Base-by-base conservation (phyloP, 2,329 filamentous ascomycete genomes). In the Orbilia blumenaviensis region DNA sequence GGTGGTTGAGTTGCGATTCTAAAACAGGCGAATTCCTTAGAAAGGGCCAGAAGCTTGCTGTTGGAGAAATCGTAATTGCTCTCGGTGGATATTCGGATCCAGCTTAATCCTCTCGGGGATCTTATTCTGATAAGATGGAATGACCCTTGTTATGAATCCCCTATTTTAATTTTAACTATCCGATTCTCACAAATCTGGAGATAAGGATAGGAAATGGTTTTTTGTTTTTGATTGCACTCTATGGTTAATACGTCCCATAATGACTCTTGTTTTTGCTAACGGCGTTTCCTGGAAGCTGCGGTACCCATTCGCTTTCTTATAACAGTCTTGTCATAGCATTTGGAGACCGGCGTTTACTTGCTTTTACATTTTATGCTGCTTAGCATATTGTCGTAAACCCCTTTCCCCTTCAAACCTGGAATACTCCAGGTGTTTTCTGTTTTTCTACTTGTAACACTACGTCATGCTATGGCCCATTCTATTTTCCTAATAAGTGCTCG, bases 1-100 rank as follows among this genome's bases (percentile, higher is more conserved):
- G 79, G 25, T 79, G 76, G 72, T 78, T 80, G 32, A 78, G 77
- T 10, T 78, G 79, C 46, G 78, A 72, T 36, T 64, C 72, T 29
- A 79, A 78, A 34, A 79, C 78, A 29, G 76, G 77, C 14, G 77
- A 78, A 21, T 78, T 77, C 36, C 77, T 77, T 16, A 77, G 77
- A n/a, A 75, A 77, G 36, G 77, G 73, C 8, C 66, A 77, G 25
- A 72, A 72, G 32, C 52, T 76, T 21, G 64, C 72, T 2, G 63
- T 76, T 56, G 72, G 72, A 60, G 72, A 76, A 52, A 69, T 76
- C 32, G 72, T 69, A 16, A 76, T 76, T 36, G 72, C 72, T 5
- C 62, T 76, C 34, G 72, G 72, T 29, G 72, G 58, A 52, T 75
- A 75, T 27, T 56, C 32, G n/a, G 71, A 75, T 12, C 54, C 63